Evolutionary conservation across 2,329 filamentous ascomycete species (phyloP), one percentile per base, ranked within the genome.

Genomic region (Ascocoryne sarcoides): DNA sequence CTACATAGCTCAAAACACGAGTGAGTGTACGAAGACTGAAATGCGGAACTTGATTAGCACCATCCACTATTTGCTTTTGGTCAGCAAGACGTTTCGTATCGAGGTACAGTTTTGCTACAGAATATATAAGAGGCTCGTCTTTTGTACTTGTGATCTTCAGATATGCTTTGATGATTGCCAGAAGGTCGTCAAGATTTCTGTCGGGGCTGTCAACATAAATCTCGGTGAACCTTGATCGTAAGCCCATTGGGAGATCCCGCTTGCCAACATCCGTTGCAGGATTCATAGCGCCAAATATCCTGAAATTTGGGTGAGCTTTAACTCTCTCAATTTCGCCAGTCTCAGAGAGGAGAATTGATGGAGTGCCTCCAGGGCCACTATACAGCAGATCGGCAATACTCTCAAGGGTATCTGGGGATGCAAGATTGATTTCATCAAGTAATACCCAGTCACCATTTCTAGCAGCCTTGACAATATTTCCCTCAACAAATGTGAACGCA

Each of bases 281-380:
- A 57, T 99, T 99, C 92, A 99, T 99, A 19, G 93, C 92, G 37
- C 86, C 93, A 58, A 99, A 98, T 10, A 99, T 84, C 29, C 92
- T 80, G 61, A 99, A 98, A 49, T 95, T 80, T 0, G 87, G 82
- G 61, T 98, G 90, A 1, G 89, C 92, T 45, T 81, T 73, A 26
- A 98, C 81, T 49, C 89, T 78, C 61, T 96, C 87, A 32, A 95
- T 86, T 52, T 92, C 88, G 28, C 92, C 92, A 29, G 88, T 92
- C 65, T 99, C 92, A 0, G 89, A 89, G 5, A 99, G 72, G 4
- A 98, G 66, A 33, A 98, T 79, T 0, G 86, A 95, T 1, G 90
- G 90, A 0, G 70, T 69, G 23, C 79, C 77, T 45, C 77, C 76
- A 8, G 76, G 72, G 5, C 84, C 84, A 39, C 82, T 79, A 43